These are phyloP conservation scores for Arabidopsis suecica DNA, from an alignment of 345 rosid genomes.

Conservation along the genomic window DNA sequence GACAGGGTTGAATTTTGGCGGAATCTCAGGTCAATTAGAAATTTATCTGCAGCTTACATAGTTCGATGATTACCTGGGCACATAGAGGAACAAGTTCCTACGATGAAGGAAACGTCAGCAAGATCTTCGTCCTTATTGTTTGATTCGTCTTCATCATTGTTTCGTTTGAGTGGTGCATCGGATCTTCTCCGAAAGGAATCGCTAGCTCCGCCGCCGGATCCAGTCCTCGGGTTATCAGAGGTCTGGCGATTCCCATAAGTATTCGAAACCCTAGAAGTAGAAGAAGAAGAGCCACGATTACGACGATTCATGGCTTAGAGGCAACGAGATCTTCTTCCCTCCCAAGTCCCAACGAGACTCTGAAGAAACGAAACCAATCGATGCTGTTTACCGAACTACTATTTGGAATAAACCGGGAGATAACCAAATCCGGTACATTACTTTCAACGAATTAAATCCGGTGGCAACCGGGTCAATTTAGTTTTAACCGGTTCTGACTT, in stretches of 20 bases:
- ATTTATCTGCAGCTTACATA: not conserved
- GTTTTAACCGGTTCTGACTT: slow-evolving; percentile 15
- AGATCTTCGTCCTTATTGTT: slow-evolving; percentile 13
- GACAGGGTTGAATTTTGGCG: not conserved
- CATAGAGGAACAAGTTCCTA: slow-evolving; percentile 87
- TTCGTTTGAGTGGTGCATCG: slow-evolving; percentile 24
- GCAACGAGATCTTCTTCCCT: slow-evolving; percentile 3
- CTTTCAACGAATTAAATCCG: not conserved
- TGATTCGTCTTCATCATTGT: slow-evolving; percentile 18
- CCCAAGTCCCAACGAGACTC: not conserved
- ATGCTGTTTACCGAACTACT: not conserved
- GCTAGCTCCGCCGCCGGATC: slow-evolving; percentile 27
- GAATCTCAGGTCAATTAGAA: slow-evolving; percentile 2
- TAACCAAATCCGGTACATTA: slow-evolving; percentile 21
- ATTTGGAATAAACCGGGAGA: slow-evolving; percentile 2
- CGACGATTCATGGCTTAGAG: slow-evolving; percentile 39
- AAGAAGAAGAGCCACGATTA: slow-evolving; percentile 33
- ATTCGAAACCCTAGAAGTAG: slow-evolving; percentile 12
- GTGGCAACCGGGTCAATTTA: not conserved
- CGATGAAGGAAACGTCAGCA: slow-evolving; percentile 45
- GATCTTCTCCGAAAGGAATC: slow-evolving; percentile 39
- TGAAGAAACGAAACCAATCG: not conserved
- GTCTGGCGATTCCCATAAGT: slow-evolving; percentile 1
- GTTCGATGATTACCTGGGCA: slow-evolving; percentile 69
- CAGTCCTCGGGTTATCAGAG: slow-evolving; percentile 26